phyloP scores from a whole-genome alignment of 1,284 basidiomycete species.

The Cutaneotrichosporon cyanovorans region DNA sequence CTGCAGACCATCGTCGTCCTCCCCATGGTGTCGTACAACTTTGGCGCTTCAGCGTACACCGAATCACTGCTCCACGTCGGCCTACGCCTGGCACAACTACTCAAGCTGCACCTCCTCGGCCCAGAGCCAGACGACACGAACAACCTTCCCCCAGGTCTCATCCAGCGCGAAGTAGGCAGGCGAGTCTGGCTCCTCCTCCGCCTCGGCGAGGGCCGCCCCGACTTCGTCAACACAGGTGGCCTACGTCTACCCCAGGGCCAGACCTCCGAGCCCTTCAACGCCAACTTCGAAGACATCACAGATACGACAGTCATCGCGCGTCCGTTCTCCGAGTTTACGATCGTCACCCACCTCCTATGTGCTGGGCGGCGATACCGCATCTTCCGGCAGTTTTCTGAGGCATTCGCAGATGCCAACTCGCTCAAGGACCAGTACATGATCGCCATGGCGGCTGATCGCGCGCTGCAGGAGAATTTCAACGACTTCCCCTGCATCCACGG shows the following conservation, averaged over 20 bases:
- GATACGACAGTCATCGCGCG: constrained; percentile 11
- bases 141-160: constrained; percentile 12
- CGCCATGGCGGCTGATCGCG: constrained; percentile 13
- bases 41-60: constrained; percentile 21
- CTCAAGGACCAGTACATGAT: constrained; percentile 19
- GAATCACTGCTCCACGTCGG: constrained; percentile 20
- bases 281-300: constrained; percentile 17
- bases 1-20: constrained; percentile 19
- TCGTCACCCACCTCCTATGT: constrained; percentile 12
- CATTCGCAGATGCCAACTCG: constrained; percentile 14
- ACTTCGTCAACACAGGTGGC: constrained; percentile 19
- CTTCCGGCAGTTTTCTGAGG: constrained; percentile 21
- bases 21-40: constrained; percentile 20
- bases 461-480: constrained; percentile 14
- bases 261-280: constrained; percentile 18
- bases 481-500: constrained; percentile 13
- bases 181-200: constrained; percentile 19
- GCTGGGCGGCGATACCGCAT: constrained; percentile 18
- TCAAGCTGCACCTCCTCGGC: constrained; percentile 16
- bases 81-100: constrained; percentile 16
- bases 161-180: constrained; percentile 16
- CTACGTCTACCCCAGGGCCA: constrained; percentile 18
- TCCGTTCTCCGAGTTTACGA: constrained; percentile 11
- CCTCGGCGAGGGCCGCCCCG: constrained; percentile 18
- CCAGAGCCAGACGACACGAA: constrained; percentile 14